Base-by-base conservation (phyloP, 352 stramenopile species). In the Saprolegnia parasitica region DNA sequence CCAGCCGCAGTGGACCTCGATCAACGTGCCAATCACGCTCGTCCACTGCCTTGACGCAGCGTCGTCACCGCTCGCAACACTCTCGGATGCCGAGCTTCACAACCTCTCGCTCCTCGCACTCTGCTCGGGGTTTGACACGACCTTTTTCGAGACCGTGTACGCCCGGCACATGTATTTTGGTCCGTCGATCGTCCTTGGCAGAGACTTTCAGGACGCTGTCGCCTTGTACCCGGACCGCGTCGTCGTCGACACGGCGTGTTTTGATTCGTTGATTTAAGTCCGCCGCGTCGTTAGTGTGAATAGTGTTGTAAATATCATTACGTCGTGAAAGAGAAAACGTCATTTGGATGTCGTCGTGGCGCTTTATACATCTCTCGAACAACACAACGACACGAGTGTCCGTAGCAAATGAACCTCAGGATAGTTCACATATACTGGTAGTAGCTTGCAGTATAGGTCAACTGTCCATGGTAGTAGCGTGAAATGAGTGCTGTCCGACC, bases 141-240 rank as follows among this genome's bases (percentile, higher is more conserved):
- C 86, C 4, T 93, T 93, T 70, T 87, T 76, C 5, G 86, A 93
- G 65, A 93, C 89, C 67, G 86, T 93, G 42, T 93, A 91, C 60
- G 83, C 86, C 13, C 83, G 86, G 21, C 88, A 91, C 55, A 90
- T 90, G 80, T 93, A 93, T 76, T 90, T 90, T 55, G 54, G 8
- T 16, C 15, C 8, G 8, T 8, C 29, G 20, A 42, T 35, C 8
- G 23, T 10, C 9, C 5, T 18, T 11, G 54, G 37, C 26, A 5
- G 15, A 6, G 54, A 39, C 8, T 61, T 61, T 40, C 15, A 37
- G 13, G 54, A 61, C 20, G 54, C 32, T 16, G 54, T 35, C 24
- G 10, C 21, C 54, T 8, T 61, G 10, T 42, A 46, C 39, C 39
- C 39, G 8, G 39, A 46, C 15, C 39, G 39, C 15, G 39, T 46